phyloP scores from a whole-genome alignment of 1,284 basidiomycete species.

The Agroathelia rolfsii region DNA sequence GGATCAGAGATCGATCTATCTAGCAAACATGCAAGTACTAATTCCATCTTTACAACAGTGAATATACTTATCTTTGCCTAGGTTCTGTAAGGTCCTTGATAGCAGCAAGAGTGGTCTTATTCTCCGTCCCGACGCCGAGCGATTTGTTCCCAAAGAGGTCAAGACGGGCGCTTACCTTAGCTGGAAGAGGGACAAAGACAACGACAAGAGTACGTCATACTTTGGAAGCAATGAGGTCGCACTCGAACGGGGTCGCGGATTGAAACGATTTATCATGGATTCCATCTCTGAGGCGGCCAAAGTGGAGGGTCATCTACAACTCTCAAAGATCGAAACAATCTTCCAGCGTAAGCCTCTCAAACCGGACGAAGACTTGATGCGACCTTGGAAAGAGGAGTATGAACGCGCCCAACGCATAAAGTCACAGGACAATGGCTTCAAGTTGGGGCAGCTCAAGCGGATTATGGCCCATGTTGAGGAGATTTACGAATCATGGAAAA shows the following conservation, averaged over 20 bases:
- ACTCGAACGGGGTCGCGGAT: constrained; percentile 12
- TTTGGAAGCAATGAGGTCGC: constrained; percentile 11
- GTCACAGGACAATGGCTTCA: constrained; percentile 3
- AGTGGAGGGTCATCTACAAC: constrained; percentile 13
- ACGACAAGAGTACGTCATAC: too few species aligned
- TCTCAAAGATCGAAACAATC: constrained; percentile 19
- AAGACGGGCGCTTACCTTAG: constrained; percentile 23
- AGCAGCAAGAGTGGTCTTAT: constrained; percentile 49
- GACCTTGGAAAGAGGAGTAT: constrained; percentile 27
- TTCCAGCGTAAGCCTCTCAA: constrained; percentile 15
- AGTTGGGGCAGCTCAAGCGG: constrained; percentile 18
- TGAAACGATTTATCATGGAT: constrained; percentile 43
- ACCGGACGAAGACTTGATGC: constrained; percentile 25
- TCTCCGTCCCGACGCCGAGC: constrained; percentile 24
- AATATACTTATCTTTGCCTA: constrained; percentile 15
- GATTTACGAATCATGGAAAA: constrained; percentile 12
- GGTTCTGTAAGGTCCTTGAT: constrained; percentile 53
- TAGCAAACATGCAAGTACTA: constrained; percentile 50
- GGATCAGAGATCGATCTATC: constrained; percentile 34
- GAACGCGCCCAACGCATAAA: constrained; percentile 11
- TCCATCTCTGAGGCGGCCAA: constrained; percentile 21
- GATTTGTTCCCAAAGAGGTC: constrained; percentile 25
- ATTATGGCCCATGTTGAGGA: constrained; percentile 22
- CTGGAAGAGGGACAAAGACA: constrained; percentile 12
- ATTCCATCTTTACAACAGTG: constrained; percentile 1